These are phyloP conservation scores for Mycena filopes DNA, from an alignment of 768 basidiomycete genomes.

Conservation along the genomic window DNA sequence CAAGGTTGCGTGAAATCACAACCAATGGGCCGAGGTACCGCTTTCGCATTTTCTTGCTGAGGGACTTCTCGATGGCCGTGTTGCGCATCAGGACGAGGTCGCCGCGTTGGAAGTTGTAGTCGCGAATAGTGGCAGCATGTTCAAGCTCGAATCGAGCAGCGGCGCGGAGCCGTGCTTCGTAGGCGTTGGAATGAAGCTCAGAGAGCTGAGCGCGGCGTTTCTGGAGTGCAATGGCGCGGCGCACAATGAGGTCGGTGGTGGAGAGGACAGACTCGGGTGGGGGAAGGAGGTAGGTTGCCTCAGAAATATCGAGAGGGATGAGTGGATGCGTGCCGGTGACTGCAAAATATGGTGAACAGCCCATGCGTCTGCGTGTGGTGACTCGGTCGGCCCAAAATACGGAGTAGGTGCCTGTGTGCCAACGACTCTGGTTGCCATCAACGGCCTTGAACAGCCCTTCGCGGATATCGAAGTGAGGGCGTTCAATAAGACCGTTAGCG, in stretches of 20 bases:
- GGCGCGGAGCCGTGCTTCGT: conserved; percentile 27
- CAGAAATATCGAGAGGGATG: no score
- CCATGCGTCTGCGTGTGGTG: no score
- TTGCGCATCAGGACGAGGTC: conserved; percentile 44
- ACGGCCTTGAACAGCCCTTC: conserved; percentile 33
- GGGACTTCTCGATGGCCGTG: conserved; percentile 41
- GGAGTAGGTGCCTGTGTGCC: background rate
- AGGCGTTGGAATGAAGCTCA: conserved; percentile 19
- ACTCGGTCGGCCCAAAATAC: conserved; percentile 34
- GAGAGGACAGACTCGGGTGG: conserved; percentile 1
- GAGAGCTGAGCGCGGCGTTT: conserved; percentile 29
- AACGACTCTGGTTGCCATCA: conserved; percentile 11
- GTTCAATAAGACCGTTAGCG: background rate
- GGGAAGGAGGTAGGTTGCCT: no score
- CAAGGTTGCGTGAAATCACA: conserved; percentile 39
- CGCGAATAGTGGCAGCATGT: conserved; percentile 35
- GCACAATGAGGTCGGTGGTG: conserved; percentile 38
- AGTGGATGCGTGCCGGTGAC: no score
- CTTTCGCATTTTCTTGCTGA: conserved; percentile 40
- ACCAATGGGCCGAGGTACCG: conserved; percentile 47
- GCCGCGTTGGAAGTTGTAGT: conserved; percentile 43
- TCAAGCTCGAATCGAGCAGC: conserved; percentile 33
- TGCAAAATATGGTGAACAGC: no score
- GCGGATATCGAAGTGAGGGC: conserved; percentile 25
- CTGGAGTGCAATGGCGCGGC: conserved; percentile 37